These are phyloP conservation scores for Pythium brachiatum DNA, from an alignment of 352 stramenopile genomes.

Conservation along the genomic window DNA sequence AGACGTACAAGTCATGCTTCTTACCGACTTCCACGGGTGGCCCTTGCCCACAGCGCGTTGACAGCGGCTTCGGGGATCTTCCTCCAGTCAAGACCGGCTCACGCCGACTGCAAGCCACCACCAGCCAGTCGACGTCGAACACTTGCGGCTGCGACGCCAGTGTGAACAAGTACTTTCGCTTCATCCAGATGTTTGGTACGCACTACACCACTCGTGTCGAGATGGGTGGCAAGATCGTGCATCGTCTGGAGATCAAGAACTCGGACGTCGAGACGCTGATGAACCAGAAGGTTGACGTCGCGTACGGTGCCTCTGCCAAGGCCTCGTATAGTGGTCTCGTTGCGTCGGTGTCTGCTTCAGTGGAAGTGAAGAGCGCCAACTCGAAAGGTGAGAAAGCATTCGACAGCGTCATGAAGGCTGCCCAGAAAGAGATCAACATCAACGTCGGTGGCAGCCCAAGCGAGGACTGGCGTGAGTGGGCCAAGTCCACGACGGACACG, in stretches of 20 bases:
- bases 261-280: conserved; percentile 26
- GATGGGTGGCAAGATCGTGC: conserved; percentile 33
- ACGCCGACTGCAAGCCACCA: conserved; percentile 17
- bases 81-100: conserved; percentile 7
- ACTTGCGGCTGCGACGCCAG: conserved; percentile 29
- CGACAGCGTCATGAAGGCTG: conserved; percentile 25
- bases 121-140: conserved; percentile 25
- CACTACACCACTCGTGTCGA: conserved; percentile 32
- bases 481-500: conserved; percentile 17
- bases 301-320: conserved; percentile 31
- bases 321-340: conserved; percentile 26
- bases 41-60: conserved; percentile 20
- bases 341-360: conserved; percentile 22
- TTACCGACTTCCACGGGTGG: conserved; percentile 15
- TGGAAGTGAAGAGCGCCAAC: too few relatives aligned
- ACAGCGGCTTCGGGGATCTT: conserved; percentile 22
- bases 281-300: conserved; percentile 30
- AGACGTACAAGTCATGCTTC: conserved; percentile 17
- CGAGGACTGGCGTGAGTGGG: conserved; percentile 33
- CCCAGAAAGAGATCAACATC: conserved; percentile 34
- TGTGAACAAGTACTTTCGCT: conserved; percentile 27
- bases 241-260: conserved; percentile 31
- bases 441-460: conserved; percentile 31
- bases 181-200: conserved; percentile 29
- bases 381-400: too few relatives aligned